phyloP scores from a whole-genome alignment of 352 stramenopile genomes.

The Pythium folliculosum region DNA sequence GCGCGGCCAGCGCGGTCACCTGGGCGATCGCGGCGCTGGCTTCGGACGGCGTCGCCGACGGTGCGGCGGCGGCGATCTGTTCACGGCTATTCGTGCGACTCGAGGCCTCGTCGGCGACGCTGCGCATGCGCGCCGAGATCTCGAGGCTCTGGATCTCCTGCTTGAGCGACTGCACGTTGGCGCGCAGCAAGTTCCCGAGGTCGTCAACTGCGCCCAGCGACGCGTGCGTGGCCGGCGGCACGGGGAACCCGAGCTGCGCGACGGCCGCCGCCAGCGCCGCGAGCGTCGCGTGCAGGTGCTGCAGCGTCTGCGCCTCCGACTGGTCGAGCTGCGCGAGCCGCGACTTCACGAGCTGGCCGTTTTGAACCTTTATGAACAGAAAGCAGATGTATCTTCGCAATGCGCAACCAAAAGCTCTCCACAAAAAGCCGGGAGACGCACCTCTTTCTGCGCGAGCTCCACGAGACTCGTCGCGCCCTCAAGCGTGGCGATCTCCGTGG shows the following conservation, averaged over 20 bases:
- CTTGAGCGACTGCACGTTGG: conserved; percentile 48
- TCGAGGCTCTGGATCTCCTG: conserved; percentile 74
- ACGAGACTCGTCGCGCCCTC: conserved; percentile 37
- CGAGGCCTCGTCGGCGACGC: conserved; percentile 42
- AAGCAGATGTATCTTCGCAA: too few relatives aligned
- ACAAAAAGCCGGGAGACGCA: conserved; percentile 7
- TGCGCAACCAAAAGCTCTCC: too few relatives aligned
- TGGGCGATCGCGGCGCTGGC: conserved; percentile 32
- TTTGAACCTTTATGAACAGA: conserved; percentile 29
- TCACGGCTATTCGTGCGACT: conserved; percentile 10
- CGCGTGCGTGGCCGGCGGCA: conserved; percentile 35
- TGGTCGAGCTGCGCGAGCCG: conserved; percentile 37
- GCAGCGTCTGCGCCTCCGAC: conserved; percentile 36
- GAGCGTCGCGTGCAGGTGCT: conserved; percentile 48
- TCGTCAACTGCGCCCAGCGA: conserved; percentile 63
- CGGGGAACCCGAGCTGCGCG: conserved; percentile 48
- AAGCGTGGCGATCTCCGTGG: conserved; percentile 34
- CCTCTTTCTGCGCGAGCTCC: conserved; percentile 46
- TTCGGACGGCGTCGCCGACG: not conserved
- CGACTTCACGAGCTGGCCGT: conserved; percentile 35
- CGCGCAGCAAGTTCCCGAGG: conserved; percentile 50
- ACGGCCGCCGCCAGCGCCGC: conserved; percentile 44
- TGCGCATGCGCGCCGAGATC: conserved; percentile 64
- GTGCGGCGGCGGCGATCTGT: not conserved
- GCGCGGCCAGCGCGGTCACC: conserved; percentile 41